These are phyloP conservation scores for Alternaria hordeiaustralica DNA, from an alignment of 2,329 filamentous ascomycete species.

Conservation along the genomic window DNA sequence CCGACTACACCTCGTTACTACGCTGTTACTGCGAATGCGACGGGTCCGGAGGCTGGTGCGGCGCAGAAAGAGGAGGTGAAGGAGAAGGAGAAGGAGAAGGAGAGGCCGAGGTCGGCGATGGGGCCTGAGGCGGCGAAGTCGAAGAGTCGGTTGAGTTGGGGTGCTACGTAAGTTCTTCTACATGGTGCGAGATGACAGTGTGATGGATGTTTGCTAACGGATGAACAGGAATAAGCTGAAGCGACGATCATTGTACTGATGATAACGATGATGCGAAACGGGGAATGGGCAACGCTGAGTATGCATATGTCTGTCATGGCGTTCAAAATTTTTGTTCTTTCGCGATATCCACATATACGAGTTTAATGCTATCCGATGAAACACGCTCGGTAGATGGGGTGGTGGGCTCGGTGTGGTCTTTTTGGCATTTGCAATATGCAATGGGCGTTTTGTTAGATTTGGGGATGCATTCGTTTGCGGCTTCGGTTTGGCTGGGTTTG, in stretches of 20 bases:
- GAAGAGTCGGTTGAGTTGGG: slow-evolving; percentile 26
- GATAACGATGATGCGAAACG: neutral
- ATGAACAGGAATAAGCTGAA: slow-evolving; percentile 26
- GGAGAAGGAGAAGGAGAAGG: neutral
- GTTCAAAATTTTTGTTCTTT: neutral
- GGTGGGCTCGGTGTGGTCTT: neutral
- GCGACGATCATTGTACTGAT: slow-evolving; percentile 13
- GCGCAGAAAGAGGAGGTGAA: neutral
- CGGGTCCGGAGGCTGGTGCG: neutral
- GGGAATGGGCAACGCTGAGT: neutral
- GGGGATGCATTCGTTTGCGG: neutral
- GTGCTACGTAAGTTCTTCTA: slow-evolving; percentile 30
- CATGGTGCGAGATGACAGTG: neutral
- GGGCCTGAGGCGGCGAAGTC: slow-evolving; percentile 11
- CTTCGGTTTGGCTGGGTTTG: neutral
- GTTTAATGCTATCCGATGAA: neutral
- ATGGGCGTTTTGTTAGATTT: neutral
- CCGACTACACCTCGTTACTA: slow-evolving; percentile 24
- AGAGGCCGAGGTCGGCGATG: slow-evolving; percentile 11
- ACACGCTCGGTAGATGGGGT: neutral
- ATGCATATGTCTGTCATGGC: neutral
- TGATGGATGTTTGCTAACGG: slow-evolving; percentile 8
- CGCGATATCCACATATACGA: slow-evolving; percentile 6
- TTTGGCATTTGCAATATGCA: neutral
- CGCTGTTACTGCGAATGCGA: slow-evolving; percentile 11